Conservation (phyloP, 805 yeast genomes). For the Henningerozyma blattae region DNA sequence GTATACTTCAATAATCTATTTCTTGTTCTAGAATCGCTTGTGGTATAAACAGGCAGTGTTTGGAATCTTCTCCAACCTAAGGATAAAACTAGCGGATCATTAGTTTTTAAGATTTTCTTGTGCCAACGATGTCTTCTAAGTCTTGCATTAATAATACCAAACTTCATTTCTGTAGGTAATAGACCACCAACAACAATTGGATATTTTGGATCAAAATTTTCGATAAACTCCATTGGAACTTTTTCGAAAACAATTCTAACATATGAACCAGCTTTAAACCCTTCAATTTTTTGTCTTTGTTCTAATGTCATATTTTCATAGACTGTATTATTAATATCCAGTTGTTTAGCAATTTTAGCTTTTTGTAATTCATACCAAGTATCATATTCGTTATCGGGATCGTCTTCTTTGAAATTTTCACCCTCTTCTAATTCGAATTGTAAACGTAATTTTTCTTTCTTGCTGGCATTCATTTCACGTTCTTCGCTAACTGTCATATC, state of each 20-base stretch:
- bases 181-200: constrained; percentile 90
- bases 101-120: constrained; percentile 85
- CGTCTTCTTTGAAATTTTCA: constrained; percentile 63
- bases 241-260: constrained; percentile 76
- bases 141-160: constrained; percentile 86
- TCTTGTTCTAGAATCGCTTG: constrained; percentile 94
- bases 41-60: constrained; percentile 89
- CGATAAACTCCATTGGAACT: constrained; percentile 82
- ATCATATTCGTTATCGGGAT: constrained; percentile 76
- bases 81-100: constrained; percentile 88
- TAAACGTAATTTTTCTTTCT: constrained; percentile 75
- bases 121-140: constrained; percentile 99
- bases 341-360: constrained; percentile 91
- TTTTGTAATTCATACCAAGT: constrained; percentile 98
- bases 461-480: constrained; percentile 72
- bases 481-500: constrained; percentile 55
- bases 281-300: constrained; percentile 77
- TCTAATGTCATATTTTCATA: constrained; percentile 59
- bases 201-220: constrained; percentile 71
- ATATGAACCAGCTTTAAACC: constrained; percentile 86
- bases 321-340: constrained; percentile 83
- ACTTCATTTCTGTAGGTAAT: constrained; percentile 79
- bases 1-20: constrained; percentile 96
- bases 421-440: constrained; percentile 70
- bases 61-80: constrained; percentile 99